These are phyloP conservation scores for Sugiyamaella xylanicola DNA, from an alignment of 1,139 yeast species.

Conservation along the genomic window DNA sequence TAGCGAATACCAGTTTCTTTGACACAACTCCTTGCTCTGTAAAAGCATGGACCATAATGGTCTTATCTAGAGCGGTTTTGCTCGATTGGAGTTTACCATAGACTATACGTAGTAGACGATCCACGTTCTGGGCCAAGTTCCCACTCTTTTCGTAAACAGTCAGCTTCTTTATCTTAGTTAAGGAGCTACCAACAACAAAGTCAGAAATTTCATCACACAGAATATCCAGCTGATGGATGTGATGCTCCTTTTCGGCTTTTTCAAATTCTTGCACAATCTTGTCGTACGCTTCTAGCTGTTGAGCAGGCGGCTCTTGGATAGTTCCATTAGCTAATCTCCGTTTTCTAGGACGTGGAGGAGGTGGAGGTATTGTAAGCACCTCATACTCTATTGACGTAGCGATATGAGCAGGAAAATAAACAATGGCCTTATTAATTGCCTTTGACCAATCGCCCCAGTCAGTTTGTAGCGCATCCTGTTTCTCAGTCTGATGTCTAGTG, in stretches of 20 bases:
- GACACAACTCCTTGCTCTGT: not conserved
- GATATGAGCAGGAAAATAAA: slow-evolving; percentile 27
- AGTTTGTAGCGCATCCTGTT: not conserved
- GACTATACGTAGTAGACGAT: slow-evolving; percentile 2
- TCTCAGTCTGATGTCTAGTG: not conserved
- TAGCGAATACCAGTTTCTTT: not conserved
- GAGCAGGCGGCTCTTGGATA: slow-evolving; percentile 21
- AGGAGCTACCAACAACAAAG: slow-evolving; percentile 28
- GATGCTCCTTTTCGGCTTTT: slow-evolving; percentile 21
- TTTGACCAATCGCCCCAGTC: slow-evolving; percentile 10
- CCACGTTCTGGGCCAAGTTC: slow-evolving; percentile 20
- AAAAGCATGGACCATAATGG: slow-evolving; percentile 5
- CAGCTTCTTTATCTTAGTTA: slow-evolving; percentile 26
- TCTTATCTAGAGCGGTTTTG: not conserved
- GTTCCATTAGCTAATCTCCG: slow-evolving; percentile 25
- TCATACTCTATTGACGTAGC: slow-evolving; percentile 29
- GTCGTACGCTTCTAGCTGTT: slow-evolving; percentile 23
- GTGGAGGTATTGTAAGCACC: slow-evolving; percentile 26
- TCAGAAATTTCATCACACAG: slow-evolving; percentile 31
- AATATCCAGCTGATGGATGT: slow-evolving; percentile 24
- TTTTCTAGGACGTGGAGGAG: slow-evolving; percentile 27
- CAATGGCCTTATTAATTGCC: slow-evolving; percentile 1
- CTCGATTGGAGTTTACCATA: not conserved
- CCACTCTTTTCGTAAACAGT: slow-evolving; percentile 34
- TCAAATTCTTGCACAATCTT: slow-evolving; percentile 20